Base-by-base conservation (phyloP, 306 rosid species). In the Leucaena leucocephala region DNA sequence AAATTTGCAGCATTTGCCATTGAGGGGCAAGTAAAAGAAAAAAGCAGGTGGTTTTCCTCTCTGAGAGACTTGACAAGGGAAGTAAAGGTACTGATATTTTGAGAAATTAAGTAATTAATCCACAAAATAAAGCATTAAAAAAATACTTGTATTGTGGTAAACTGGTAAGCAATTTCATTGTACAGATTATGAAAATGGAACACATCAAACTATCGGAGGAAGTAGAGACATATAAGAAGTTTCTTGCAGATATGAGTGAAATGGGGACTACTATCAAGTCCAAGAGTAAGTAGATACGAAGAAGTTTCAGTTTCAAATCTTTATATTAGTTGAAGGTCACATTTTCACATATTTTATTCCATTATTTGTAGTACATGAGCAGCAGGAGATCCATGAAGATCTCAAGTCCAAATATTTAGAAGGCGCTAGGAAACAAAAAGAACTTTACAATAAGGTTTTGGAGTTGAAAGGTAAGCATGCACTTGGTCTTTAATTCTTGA, bases 11-110 rank as follows among this genome's bases (percentile, higher is more conserved):
- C 99, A 80, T 93, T 91, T 79, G 99, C 99, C 72, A 81, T 96
- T 43, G 99, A 96, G 82, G 99, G 99, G 72, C 99, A 96, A 83
- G 98, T 96, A 84, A 96, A 86, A 74, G 99, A 96, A 84, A 96
- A 96, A 90, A 81, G 96, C 85, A 91, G 34, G 76, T 96, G 99
- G 98, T 93, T 96, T 85, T 78, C 93, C 33, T 85, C 93, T n/a
- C 79, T 96, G 82, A 89, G 93, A 83, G 98, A 90, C 81, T 80
- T 96, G 86, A 89, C 87, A 45, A 89, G 99, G 90, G 93, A 89
- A 87, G 82, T 96, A 16, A 93, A 96, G 98, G 98, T 93, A 87
- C 16, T 8, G 11, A 80, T 75, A 35, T 61, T 50, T 7, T 57
- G 66, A 49, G 49, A 55, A 40, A 19, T 55, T 14, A 13, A 14